Evolutionary conservation across 306 rosid genomes (phyloP).

Genomic region (Quercus glauca): DNA sequence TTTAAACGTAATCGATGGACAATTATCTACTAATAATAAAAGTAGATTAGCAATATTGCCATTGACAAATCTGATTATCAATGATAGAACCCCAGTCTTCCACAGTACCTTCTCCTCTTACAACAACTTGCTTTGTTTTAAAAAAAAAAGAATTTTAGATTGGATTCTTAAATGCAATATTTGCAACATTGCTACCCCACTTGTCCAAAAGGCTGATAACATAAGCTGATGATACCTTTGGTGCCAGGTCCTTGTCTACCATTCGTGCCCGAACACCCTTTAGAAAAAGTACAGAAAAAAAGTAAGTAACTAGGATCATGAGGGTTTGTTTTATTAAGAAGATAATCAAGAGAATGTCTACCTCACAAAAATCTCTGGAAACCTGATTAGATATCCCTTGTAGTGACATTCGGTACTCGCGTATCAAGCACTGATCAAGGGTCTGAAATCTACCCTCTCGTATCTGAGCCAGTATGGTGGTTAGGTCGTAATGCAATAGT

Average conservation of each 20-base stretch:
- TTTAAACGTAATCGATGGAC: background rate
- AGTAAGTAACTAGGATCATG: background rate
- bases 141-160: no score
- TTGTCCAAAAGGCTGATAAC: background rate
- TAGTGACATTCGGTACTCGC: slow-evolving; percentile 80
- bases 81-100: background rate
- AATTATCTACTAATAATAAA: background rate
- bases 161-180: no score
- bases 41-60: background rate
- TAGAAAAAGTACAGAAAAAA: slow-evolving; percentile 16
- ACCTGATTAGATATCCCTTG: slow-evolving; percentile 55
- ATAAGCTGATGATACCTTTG: slow-evolving; percentile 56
- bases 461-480: slow-evolving; percentile 46
- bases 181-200: background rate
- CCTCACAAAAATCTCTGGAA: slow-evolving; percentile 85
- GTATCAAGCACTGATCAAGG: slow-evolving; percentile 79
- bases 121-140: no score
- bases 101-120: background rate
- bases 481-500: background rate
- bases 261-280: slow-evolving; percentile 87
- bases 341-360: slow-evolving; percentile 19
- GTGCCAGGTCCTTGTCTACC: slow-evolving; percentile 76
- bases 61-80: background rate
- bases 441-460: slow-evolving; percentile 83
- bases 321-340: background rate